Percentiles rank a stretch among this genome's conserved stretches.
Conservation (phyloP, 2,329 filamentous ascomycete genomes). For the Rutstroemia sp. region DNA sequence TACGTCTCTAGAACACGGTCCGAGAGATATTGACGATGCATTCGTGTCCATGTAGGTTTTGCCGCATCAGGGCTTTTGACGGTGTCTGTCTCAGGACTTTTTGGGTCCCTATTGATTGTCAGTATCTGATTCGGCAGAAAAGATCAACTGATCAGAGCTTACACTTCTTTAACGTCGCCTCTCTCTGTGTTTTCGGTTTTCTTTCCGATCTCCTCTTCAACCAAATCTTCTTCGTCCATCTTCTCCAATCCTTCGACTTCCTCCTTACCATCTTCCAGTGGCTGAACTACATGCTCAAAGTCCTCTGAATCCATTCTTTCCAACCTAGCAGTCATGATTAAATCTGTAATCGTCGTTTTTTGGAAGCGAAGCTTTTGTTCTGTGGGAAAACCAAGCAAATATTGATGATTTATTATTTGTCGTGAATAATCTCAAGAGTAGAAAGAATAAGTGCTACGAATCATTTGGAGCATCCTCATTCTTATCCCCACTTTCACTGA, state of each 20-base stretch:
- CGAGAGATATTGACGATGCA: slow-evolving; percentile 53
- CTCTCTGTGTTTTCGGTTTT: slow-evolving; percentile 19
- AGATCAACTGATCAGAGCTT: slow-evolving; percentile 21
- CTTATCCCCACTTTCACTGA: neutral
- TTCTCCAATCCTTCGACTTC: neutral
- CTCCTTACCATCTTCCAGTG: neutral
- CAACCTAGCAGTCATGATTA: too few relatives aligned
- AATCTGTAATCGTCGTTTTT: too few relatives aligned
- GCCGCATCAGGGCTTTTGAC: slow-evolving; percentile 7
- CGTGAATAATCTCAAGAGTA: neutral
- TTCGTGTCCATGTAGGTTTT: slow-evolving; percentile 53
- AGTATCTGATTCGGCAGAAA: slow-evolving; percentile 22
- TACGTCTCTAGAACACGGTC: slow-evolving; percentile 51
- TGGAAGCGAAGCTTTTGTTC: too few relatives aligned
- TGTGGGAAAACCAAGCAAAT: too few relatives aligned
- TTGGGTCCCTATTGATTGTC: slow-evolving; percentile 25
- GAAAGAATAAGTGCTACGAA: neutral
- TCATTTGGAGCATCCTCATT: neutral
- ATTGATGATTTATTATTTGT: neutral
- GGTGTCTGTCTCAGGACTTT: slow-evolving; percentile 32
- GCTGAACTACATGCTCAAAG: neutral
- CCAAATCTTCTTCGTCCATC: neutral
- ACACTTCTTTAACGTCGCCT: too few relatives aligned
- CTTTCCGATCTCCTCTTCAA: slow-evolving; percentile 22
- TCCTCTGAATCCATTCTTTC: neutral